Conservation (phyloP, 495 filamentous ascomycete genomes). For the Penicillium manginii region DNA sequence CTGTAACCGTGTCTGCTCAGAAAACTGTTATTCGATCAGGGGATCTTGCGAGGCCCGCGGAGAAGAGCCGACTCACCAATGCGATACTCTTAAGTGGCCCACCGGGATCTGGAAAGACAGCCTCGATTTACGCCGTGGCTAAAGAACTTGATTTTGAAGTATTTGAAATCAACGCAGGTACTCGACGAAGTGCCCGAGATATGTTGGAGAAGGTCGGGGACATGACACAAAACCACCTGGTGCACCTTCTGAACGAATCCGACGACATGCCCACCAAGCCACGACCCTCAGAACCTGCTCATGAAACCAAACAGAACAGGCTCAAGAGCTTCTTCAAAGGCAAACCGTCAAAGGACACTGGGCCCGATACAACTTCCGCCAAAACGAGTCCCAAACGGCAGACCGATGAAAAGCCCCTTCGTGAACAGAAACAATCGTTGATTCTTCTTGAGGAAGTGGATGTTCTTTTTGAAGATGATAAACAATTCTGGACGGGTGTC, state of each 20-base stretch:
- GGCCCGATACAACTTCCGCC: conserved; percentile 20
- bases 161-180: conserved; percentile 90
- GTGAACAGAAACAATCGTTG: conserved; percentile 86
- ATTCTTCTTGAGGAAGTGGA: conserved; percentile 96
- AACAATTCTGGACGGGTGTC: conserved; percentile 88
- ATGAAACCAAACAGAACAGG: conserved; percentile 73
- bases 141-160: conserved; percentile 94
- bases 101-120: conserved; percentile 89
- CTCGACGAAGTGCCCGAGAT: conserved; percentile 83
- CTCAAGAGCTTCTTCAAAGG: conserved; percentile 81
- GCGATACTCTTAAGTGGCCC: conserved; percentile 87
- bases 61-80: conserved; percentile 54
- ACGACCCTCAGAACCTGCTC: conserved; percentile 19
- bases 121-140: conserved; percentile 90
- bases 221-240: conserved; percentile 94
- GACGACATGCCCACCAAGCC: conserved; percentile 28
- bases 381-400: conserved; percentile 18
- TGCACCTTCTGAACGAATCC: conserved; percentile 54
- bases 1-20: conserved; percentile 43
- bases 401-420: conserved; percentile 43
- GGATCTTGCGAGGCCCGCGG: conserved; percentile 41
- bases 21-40: conserved; percentile 69
- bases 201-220: conserved; percentile 90
- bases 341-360: conserved; percentile 33
- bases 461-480: conserved; percentile 91